phyloP scores from a whole-genome alignment of 2,329 filamentous ascomycete genomes.

The Fusarium tricinctum region DNA sequence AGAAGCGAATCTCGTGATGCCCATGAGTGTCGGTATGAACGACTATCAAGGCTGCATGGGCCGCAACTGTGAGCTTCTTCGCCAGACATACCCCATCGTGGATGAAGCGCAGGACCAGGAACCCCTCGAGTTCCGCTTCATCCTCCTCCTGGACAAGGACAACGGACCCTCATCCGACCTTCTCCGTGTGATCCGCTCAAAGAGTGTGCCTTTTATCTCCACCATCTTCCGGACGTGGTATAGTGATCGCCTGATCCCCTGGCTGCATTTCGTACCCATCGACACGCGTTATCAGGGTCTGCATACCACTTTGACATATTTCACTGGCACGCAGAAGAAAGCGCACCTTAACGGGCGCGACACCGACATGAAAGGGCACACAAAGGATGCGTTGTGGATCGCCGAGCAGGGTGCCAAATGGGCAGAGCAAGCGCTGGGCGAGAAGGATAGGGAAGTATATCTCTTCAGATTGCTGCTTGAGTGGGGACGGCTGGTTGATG shows the following conservation, averaged over 20 bases:
- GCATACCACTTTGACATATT: slow-evolving; percentile 81
- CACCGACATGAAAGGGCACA: slow-evolving; percentile 63
- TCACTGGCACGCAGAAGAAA: slow-evolving; percentile 68
- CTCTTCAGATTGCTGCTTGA: slow-evolving; percentile 83
- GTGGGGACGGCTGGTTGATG: slow-evolving; percentile 79
- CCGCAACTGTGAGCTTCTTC: slow-evolving; percentile 52
- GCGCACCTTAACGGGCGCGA: slow-evolving; percentile 61
- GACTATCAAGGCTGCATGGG: slow-evolving; percentile 69
- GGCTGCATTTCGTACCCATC: slow-evolving; percentile 85
- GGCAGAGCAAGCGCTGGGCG: slow-evolving; percentile 73
- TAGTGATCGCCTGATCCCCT: slow-evolving; percentile 78
- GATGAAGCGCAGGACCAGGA: slow-evolving; percentile 59
- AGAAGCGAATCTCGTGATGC: slow-evolving; percentile 67
- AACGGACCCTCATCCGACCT: slow-evolving; percentile 73
- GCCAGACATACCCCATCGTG: slow-evolving; percentile 52
- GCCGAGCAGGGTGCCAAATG: slow-evolving; percentile 75
- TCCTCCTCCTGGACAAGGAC: slow-evolving; percentile 80
- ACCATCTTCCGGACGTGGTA: slow-evolving; percentile 85
- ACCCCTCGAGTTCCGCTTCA: slow-evolving; percentile 76
- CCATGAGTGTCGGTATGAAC: slow-evolving; percentile 71
- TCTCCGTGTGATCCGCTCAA: slow-evolving; percentile 74
- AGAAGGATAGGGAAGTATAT: slow-evolving; percentile 85
- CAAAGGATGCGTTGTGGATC: slow-evolving; percentile 72
- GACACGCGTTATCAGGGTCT: slow-evolving; percentile 80
- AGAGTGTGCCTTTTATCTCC: slow-evolving; percentile 77